Conservation (phyloP, 148 eudicot genomes). For the Silene latifolia region DNA sequence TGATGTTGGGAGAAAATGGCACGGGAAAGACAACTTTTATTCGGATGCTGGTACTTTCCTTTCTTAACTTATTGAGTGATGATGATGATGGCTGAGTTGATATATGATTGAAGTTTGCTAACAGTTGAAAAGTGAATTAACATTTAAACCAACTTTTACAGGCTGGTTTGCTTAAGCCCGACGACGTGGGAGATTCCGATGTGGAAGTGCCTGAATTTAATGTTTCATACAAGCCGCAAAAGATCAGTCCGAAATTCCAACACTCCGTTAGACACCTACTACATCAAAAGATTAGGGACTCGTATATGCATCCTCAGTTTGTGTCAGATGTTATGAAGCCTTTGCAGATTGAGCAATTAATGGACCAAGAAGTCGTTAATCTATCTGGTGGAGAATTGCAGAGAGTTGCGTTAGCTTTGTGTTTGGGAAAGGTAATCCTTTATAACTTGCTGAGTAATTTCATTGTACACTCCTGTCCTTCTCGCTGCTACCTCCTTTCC, state of each 20-base stretch:
- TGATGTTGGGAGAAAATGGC: conserved; percentile 98
- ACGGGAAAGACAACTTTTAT: conserved; percentile 95
- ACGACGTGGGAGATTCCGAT: conserved; percentile 60
- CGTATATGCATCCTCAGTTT: conserved; percentile 82
- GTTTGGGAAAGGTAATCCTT: conserved; percentile 84
- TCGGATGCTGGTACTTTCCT: conserved; percentile 73
- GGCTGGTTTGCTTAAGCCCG: conserved; percentile 93
- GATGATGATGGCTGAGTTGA: background rate
- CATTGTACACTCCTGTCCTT: background rate
- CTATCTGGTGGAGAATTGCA: conserved; percentile 97
- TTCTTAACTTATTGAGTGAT: background rate
- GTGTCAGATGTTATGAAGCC: conserved; percentile 96
- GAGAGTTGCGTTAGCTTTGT: conserved; percentile 82
- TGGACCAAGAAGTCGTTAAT: conserved; percentile 96
- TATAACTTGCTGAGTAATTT: background rate
- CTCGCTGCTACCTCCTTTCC: background rate
- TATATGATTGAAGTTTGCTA: background rate
- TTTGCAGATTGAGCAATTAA: conserved; percentile 79
- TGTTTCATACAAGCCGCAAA: conserved; percentile 95
- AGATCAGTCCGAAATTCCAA: conserved; percentile 82
- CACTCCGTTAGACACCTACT: conserved; percentile 58
- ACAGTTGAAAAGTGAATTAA: too few relatives aligned
- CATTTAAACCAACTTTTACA: conserved; percentile 25
- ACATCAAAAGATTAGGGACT: conserved; percentile 78
- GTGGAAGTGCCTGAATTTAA: conserved; percentile 79